Evolutionary conservation across 2,329 filamentous ascomycete genomes (phyloP).

Genomic region (Nannizziopsis arthrosporioides): DNA sequence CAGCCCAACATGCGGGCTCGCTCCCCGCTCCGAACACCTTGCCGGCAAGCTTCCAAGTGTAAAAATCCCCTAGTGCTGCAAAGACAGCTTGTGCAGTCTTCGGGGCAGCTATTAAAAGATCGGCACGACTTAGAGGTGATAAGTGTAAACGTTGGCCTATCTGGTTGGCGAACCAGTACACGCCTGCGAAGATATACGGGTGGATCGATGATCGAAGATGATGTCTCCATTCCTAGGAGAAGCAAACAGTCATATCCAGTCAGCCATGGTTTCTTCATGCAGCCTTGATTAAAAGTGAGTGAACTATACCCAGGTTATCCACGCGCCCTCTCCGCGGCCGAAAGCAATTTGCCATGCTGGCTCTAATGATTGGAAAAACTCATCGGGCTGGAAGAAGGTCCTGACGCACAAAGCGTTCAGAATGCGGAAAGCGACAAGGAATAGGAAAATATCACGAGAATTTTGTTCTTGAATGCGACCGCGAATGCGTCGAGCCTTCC

Average conservation of each 20-base stretch:
- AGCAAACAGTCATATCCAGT: neutral
- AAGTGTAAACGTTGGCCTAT: constrained; percentile 46
- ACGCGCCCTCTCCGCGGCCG: constrained; percentile 63
- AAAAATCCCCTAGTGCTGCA: constrained; percentile 70
- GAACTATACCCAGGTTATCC: constrained; percentile 78
- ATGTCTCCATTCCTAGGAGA: constrained; percentile 72
- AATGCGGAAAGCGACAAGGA: constrained; percentile 56
- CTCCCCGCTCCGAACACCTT: constrained; percentile 58
- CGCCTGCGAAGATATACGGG: constrained; percentile 68
- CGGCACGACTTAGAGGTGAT: constrained; percentile 46
- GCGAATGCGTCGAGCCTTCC: neutral
- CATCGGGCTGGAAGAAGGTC: constrained; percentile 97
- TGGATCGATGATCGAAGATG: constrained; percentile 83
- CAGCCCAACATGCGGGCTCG: constrained; percentile 56
- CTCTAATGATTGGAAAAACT: constrained; percentile 92
- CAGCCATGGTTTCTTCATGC: constrained; percentile 5
- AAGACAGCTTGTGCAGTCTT: constrained; percentile 64
- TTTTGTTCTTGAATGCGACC: neutral
- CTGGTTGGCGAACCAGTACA: constrained; percentile 54
- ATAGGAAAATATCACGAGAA: constrained; percentile 24
- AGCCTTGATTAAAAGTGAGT: constrained; percentile 7
- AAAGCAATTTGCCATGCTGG: constrained; percentile 87
- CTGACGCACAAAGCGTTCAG: constrained; percentile 65
- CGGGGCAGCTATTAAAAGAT: constrained; percentile 60
- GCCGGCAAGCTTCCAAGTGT: constrained; percentile 70